Evolutionary conservation across 2,329 filamentous ascomycete genomes (phyloP), one percentile per base, ranked within the genome.

Genomic region (Alternaria panax): DNA sequence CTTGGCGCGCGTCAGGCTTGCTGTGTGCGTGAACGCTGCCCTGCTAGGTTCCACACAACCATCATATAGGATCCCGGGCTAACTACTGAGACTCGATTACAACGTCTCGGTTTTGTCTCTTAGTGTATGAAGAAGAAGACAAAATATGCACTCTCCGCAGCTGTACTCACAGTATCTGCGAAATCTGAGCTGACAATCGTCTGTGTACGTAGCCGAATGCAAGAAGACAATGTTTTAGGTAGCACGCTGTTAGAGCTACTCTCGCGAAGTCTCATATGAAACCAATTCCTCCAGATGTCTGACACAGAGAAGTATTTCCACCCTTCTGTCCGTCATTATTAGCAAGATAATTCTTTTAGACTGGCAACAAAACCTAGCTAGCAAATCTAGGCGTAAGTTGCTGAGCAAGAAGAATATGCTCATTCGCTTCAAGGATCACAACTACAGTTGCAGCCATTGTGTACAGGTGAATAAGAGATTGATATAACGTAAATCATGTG

Each of bases 1-100:
- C 59, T 62, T 62, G 59, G 59, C 59, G 43, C 30, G 57, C 40
- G 36, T 40, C 43, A 32, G 40, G 54, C 51, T 22, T 3, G 6
- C 20, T 59, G 32, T 24, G 18, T 18, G 20, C 20, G 20, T 14
- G 11, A 14, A 41, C 3, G 9, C 18, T 41, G 3, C 40, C 20
- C 16, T 7, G 12, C 28, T 32, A 32, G 16, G 18, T 34, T 34
- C 14, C 7, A 16, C 27, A 20, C 12, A 47, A 47, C 20, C 18
- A 32, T 18, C 7, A 38, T 9, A 20, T 3, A 20, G n/a, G 8
- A 8, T 8, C n/a, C 2, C 7, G 8, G 32, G 1, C 32, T 4
- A 7, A n/a, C n/a, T 6, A 16, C 32, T 18, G 32, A n/a, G n/a
- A 36, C 8, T 7, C 32, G 8, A 16, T n/a, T 36, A n/a, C 7